A percentile compares a stretch with the other conserved stretches of the same genome.
phyloP scores from a whole-genome alignment of 306 rosid genomes.

The Arachis stenosperma region DNA sequence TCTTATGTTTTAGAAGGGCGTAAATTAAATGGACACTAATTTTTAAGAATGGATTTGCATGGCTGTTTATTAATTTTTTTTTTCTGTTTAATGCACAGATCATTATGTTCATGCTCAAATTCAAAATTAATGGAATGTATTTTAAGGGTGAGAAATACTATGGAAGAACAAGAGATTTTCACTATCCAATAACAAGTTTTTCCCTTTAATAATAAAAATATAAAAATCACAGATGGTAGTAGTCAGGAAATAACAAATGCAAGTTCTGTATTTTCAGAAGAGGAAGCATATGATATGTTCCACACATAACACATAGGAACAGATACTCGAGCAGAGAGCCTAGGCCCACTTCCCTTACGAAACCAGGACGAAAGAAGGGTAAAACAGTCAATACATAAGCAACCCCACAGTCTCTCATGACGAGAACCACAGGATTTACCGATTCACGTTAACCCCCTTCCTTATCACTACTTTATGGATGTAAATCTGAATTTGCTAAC shows the following conservation, averaged over 20 bases:
- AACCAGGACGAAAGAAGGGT: conserved; percentile 27
- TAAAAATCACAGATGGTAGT: not conserved
- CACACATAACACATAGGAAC: not conserved
- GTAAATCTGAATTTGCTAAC: conserved; percentile 37
- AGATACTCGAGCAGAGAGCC: conserved; percentile 34
- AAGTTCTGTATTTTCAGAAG: not conserved
- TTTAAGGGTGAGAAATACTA: no score
- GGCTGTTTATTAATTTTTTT: not conserved
- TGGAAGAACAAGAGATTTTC: no score
- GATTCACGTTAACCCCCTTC: conserved; percentile 39
- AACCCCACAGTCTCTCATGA: conserved; percentile 47
- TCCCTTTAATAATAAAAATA: no score
- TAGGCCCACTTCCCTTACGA: conserved; percentile 47
- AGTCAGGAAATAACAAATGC: conserved; percentile 23
- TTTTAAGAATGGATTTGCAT: not conserved
- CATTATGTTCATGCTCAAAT: no score
- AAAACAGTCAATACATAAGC: not conserved
- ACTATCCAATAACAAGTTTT: no score
- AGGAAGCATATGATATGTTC: no score
- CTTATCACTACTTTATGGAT: conserved; percentile 34
- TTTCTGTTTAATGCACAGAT: no score
- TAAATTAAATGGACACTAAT: no score
- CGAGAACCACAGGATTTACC: conserved; percentile 39
- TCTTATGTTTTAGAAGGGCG: no score
- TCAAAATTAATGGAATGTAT: no score